Base-by-base conservation (phyloP, 331 rosid species). In the Saraca asoca region DNA sequence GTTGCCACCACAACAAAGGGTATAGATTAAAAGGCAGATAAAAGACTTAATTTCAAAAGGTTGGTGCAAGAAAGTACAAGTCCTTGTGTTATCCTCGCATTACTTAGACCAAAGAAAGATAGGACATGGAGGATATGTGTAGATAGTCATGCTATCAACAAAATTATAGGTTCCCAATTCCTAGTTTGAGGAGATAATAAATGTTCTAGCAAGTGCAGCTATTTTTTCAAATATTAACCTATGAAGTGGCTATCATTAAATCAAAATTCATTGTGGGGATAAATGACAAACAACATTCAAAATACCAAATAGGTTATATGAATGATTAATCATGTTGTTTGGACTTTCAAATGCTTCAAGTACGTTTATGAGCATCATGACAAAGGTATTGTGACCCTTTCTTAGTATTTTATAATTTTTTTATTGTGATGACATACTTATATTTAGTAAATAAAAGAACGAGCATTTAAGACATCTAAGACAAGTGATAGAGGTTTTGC, bases 341-440 rank as follows among this genome's bases (percentile, higher is more conserved):
- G 20, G 19, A 4, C 24, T 35, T 10, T 15, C 45, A 6, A 59
- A 17, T 38, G 64, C 64, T 15, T 35, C 35, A 10, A 39, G 50
- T 50, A 59, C 35, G 16, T 39, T 59, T 18, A 59, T 39, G 49
- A n/a, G n/a, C n/a, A n/a, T n/a, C 5, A 59, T 39, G 50, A 15
- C 5, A 5, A 2, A 39, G 24, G 64, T 39, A 59, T 15, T 37
- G 9, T 0, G 12, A 59, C 34, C 49, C 16, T 59, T 39, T 16
- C 14, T 38, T 5, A 12, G 29, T 15, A 14, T 13, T 2, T 59
- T 59, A 38, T 33, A 0, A 14, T 20, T 57, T 34, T 3, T 15
- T 34, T 43, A 46, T 18, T 46, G 13, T 46, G 51, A 46, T 6
- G 17, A 33, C 18, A 16, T 7, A 15, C 17, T 12, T 9, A 34